These are phyloP conservation scores for Tetracladium setigerum DNA, from an alignment of 495 filamentous ascomycete genomes.

Conservation along the genomic window DNA sequence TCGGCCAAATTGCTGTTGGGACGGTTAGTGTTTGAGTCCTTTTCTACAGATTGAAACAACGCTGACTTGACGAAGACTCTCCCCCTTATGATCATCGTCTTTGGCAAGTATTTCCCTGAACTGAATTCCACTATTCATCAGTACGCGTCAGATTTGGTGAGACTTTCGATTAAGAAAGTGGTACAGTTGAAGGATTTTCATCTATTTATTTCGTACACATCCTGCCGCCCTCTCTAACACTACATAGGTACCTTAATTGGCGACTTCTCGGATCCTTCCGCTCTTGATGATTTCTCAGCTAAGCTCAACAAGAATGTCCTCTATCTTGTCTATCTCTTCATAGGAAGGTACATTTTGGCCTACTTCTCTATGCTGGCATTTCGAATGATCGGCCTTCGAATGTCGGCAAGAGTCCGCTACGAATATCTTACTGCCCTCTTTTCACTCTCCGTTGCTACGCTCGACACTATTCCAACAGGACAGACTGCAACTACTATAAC, in stretches of 20 bases:
- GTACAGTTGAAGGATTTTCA: too few species aligned
- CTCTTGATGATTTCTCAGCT: too few species aligned
- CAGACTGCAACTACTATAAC: constrained; percentile 54
- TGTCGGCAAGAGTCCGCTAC: constrained; percentile 46
- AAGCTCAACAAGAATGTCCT: constrained; percentile 26
- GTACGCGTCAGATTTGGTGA: too few species aligned
- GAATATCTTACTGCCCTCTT: constrained; percentile 45
- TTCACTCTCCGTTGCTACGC: constrained; percentile 40
- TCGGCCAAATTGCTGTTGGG: constrained; percentile 16
- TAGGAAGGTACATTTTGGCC: constrained; percentile 47
- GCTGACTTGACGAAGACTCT: constrained; percentile 17
- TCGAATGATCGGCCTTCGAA: constrained; percentile 43
- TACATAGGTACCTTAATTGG: constrained; percentile 12
- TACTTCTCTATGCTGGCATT: constrained; percentile 50
- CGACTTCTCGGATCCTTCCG: constrained; percentile 15
- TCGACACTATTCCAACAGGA: constrained; percentile 46
- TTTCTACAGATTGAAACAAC: background rate
- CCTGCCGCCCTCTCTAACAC: too few species aligned
- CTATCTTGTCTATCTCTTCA: constrained; percentile 56
- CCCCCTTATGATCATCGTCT: constrained; percentile 41
- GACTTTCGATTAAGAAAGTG: too few species aligned
- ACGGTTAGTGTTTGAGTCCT: background rate
- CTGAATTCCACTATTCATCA: too few species aligned
- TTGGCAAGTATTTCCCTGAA: constrained; percentile 23
- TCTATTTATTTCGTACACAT: background rate